These are phyloP conservation scores for Tetrapyrgos nigripes DNA, from an alignment of 1,284 basidiomycete genomes.

Conservation along the genomic window DNA sequence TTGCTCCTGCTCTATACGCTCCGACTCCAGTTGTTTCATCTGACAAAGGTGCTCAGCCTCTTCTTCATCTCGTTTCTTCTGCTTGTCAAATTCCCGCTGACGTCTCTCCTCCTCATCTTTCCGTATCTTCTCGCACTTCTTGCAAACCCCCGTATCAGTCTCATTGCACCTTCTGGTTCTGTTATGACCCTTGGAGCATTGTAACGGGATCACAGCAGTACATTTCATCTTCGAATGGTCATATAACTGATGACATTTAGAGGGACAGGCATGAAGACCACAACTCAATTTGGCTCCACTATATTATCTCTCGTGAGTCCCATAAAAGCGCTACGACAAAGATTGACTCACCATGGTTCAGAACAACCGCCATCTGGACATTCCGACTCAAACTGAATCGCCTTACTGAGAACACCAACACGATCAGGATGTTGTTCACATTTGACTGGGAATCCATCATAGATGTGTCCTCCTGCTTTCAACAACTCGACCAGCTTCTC, in stretches of 20 bases:
- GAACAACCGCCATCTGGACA: constrained; percentile 69
- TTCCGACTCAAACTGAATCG: constrained; percentile 55
- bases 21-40: constrained; percentile 38
- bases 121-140: constrained; percentile 39
- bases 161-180: constrained; percentile 37
- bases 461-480: constrained; percentile 48
- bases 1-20: constrained; percentile 33
- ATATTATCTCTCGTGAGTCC: constrained; percentile 2
- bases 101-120: constrained; percentile 35
- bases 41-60: constrained; percentile 33
- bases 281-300: constrained; percentile 56
- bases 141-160: constrained; percentile 32
- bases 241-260: constrained; percentile 59
- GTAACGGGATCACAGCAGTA: constrained; percentile 19
- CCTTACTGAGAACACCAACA: constrained; percentile 39
- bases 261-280: constrained; percentile 54
- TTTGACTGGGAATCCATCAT: constrained; percentile 60
- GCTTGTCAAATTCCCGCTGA: constrained; percentile 32
- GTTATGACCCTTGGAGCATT: constrained; percentile 32
- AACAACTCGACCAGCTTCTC: constrained; percentile 51
- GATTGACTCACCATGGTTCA: constrained; percentile 54
- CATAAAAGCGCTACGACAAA: neutral
- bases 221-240: constrained; percentile 42
- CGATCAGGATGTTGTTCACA: constrained; percentile 60
- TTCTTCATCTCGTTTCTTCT: constrained; percentile 41